Base-by-base conservation (phyloP, 2,329 filamentous ascomycete species). In the Paracorniculantispora psalliotae region DNA sequence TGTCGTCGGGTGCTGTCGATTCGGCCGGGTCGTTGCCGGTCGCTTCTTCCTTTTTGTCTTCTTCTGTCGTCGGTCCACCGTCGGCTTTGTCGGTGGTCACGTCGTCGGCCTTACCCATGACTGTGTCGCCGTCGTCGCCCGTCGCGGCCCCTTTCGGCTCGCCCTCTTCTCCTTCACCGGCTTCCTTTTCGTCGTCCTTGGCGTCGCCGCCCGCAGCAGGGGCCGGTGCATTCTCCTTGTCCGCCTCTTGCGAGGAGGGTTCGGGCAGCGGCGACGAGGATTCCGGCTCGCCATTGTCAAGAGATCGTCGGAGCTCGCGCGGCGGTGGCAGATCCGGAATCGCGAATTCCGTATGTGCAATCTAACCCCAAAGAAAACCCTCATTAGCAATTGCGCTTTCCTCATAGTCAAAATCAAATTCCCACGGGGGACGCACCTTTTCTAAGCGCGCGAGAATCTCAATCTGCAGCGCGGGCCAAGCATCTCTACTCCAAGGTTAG, bases 271-370 rank as follows among this genome's bases (percentile, higher is more conserved):
- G 73, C n/a, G 81, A 79, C 1, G 78, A 76, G 23, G 77, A 72
- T 51, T 76, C 64, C 63, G 79, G 77, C 56, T 43, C 55, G 25
- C 46, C 46, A 21, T 57, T 51, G 13, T 51, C 37, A 19, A 51
- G 35, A 1, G 35, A 43, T 35, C 55, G 75, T 69, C 57, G 76
- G 68, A 65, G 64, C 56, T 65, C 75, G 67, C 61, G 74, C 72
- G 73, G 74, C 17, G 76, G 74, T 35, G 81, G 80, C 55, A 84
- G 73, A 56, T 77, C 79, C 12, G 89, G 89, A 65, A 88, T 87
- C 44, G 89, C 86, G 67, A 96, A 96, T 55, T 88, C 86, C 69
- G 85, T 80, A 71, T 84, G 82, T 43, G 89, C 83, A 65, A 92
- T 93, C 90, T 96, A 30, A 44, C 12, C 53, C 61, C n/a, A n/a